A percentile compares a stretch with the other conserved stretches of the same genome.
Evolutionary conservation across 1,284 basidiomycete genomes (phyloP).

Genomic region (Volvariella surrecta): DNA sequence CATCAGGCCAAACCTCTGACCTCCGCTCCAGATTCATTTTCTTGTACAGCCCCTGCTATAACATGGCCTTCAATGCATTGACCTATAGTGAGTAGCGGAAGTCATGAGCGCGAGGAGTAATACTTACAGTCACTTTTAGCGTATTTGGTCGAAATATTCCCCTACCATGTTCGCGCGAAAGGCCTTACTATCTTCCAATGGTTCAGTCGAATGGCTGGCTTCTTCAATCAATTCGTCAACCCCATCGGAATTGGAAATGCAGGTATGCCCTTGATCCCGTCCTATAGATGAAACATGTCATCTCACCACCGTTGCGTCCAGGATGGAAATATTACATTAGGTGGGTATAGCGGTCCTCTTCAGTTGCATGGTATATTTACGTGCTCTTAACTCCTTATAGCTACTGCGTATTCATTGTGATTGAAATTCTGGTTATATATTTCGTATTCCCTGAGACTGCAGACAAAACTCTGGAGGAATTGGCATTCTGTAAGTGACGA

Average conservation of each 20-base stretch:
- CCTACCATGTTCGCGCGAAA: constrained; percentile 40
- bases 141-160: constrained; percentile 43
- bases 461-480: constrained; percentile 46
- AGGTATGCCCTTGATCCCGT: constrained; percentile 9
- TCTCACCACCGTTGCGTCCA: constrained; percentile 3
- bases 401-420: constrained; percentile 36
- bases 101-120: constrained; percentile 10
- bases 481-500: constrained; percentile 43
- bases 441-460: constrained; percentile 48
- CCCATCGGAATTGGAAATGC: constrained; percentile 48
- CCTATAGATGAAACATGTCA: not conserved
- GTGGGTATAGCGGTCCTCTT: constrained; percentile 10
- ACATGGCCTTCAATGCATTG: constrained; percentile 38
- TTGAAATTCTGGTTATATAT: constrained; percentile 40
- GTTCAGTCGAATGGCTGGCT: constrained; percentile 40
- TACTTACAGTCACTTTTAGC: constrained; percentile 26
- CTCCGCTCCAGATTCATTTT: constrained; percentile 37
- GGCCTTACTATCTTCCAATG: constrained; percentile 43
- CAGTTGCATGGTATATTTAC: not conserved
- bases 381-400: constrained; percentile 14
- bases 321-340: constrained; percentile 35
- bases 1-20: constrained; percentile 7
- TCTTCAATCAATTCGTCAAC: constrained; percentile 54
- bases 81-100: constrained; percentile 41
- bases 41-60: constrained; percentile 42